Evolutionary conservation across 2,329 filamentous ascomycete genomes (phyloP), one percentile per base, ranked within the genome.

Genomic region (Curvularia sp.): DNA sequence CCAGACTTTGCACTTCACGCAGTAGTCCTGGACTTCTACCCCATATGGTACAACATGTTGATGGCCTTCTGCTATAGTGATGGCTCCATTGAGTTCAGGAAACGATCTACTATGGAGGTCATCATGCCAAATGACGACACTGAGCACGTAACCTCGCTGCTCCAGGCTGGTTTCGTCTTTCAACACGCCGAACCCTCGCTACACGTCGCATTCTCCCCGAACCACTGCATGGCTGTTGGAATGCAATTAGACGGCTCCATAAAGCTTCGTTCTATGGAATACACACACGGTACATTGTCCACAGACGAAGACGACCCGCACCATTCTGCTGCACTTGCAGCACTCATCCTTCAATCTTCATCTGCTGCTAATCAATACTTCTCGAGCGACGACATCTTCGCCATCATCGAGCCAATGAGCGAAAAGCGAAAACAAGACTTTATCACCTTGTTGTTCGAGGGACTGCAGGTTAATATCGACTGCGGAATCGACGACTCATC

Each of bases 161-260:
- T 88, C 28, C 91, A 97, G 74, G 87, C 88, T 46, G 92, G 92
- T 1, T 96, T 96, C 75, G 83, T 84, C 6, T 95, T 90, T 71
- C 77, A 84, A 4, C 83, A 88, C 15, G 85, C 88, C 41, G 84
- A 86, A 12, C 85, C 89, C 58, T 89, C 69, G 22, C 58, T 82
- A 1, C 76, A 83, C 55, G 67, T 81, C 18, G 77, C 81, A 0
- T 66, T 84, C 10, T 84, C 82, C 0, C 78, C 81, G 1, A 83
- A 81, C 59, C 77, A 79, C 52, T 81, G 81, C 56, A 77, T 80
- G 26, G 75, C 82, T 20, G 80, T 77, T 2, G 73, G 75, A 22
- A 74, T 82, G 62, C 77, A 79, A 20, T 67, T 77, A 12, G 80
- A 84, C 55, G 79, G 79, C 8, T 75, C 70, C 12, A 69, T 82